Evolutionary conservation across 148 eudicot species (phyloP).

Genomic region (Bassia scoparia): DNA sequence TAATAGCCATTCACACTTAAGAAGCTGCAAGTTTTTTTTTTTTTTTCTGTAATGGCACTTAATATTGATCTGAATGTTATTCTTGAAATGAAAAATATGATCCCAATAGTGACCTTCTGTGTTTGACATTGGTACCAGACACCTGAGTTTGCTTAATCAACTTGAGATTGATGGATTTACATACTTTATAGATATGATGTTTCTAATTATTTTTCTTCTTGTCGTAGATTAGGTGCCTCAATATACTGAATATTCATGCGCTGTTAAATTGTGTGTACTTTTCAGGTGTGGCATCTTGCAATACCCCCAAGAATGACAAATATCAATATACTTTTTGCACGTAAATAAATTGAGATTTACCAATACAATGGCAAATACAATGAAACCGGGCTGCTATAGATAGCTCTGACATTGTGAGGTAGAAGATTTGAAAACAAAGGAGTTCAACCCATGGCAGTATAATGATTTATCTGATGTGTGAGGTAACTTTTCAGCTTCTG

Average conservation of each 20-base stretch:
- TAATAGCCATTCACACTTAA: too few species aligned
- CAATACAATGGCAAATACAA: slow-evolving; percentile 62
- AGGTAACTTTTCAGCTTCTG: slow-evolving; percentile 22
- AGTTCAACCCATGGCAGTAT: slow-evolving; percentile 85
- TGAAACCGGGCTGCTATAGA: slow-evolving; percentile 49
- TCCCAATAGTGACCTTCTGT: too few species aligned
- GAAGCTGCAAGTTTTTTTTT: too few species aligned
- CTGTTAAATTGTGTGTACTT: slow-evolving; percentile 3
- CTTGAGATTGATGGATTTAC: neutral
- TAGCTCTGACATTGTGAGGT: slow-evolving; percentile 32
- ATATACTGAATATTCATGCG: neutral
- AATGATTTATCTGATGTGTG: slow-evolving; percentile 43
- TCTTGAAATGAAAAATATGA: too few species aligned
- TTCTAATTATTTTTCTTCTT: neutral
- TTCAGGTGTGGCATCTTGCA: slow-evolving; percentile 77
- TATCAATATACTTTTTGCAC: slow-evolving; percentile 80
- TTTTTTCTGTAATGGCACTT: too few species aligned
- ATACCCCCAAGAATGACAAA: slow-evolving; percentile 62
- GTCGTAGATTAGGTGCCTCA: neutral
- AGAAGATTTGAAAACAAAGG: slow-evolving; percentile 38
- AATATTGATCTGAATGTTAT: too few species aligned
- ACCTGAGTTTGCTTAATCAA: neutral
- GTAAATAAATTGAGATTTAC: slow-evolving; percentile 75
- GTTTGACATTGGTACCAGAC: too few species aligned
- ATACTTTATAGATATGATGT: neutral